Conservation (phyloP, 768 basidiomycete species). For the Myochromella boudieri region DNA sequence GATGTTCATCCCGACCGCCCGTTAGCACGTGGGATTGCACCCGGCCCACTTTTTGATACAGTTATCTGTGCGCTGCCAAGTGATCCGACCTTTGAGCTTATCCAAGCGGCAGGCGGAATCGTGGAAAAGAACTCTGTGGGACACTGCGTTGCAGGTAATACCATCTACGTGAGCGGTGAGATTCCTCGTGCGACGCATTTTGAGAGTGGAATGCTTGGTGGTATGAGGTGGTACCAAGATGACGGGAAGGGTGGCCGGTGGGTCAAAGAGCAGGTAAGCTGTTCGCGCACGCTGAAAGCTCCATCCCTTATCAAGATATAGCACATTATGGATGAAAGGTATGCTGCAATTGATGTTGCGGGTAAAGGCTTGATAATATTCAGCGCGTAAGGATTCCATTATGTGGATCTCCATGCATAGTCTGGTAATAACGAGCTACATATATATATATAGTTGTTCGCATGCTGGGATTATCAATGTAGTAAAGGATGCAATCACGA, state of each 20-base stretch:
- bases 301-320: constrained; percentile 22
- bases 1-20: constrained; percentile 83
- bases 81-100: constrained; percentile 73
- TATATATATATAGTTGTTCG: constrained; percentile 32
- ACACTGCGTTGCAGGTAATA: constrained; percentile 64
- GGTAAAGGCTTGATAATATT: constrained; percentile 83
- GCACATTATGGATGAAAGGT: constrained; percentile 85
- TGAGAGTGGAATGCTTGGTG: constrained; percentile 70
- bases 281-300: neutral
- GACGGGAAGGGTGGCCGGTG: constrained; percentile 37
- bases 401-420: neutral
- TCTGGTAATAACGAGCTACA: neutral
- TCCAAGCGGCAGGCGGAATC: constrained; percentile 51
- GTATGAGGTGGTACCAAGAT: constrained; percentile 54
- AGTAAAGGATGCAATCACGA: constrained; percentile 62
- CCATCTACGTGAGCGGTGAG: constrained; percentile 79
- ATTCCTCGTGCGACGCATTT: constrained; percentile 70
- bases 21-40: constrained; percentile 69
- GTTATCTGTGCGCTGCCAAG: constrained; percentile 58
- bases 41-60: constrained; percentile 56
- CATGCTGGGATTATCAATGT: constrained; percentile 90
- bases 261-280: constrained; percentile 54
- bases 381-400: constrained; percentile 64
- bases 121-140: constrained; percentile 57
- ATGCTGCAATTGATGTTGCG: constrained; percentile 72